Conservation (phyloP, 108 stramenopile genomes). For the Discostella stelligeroides region DNA sequence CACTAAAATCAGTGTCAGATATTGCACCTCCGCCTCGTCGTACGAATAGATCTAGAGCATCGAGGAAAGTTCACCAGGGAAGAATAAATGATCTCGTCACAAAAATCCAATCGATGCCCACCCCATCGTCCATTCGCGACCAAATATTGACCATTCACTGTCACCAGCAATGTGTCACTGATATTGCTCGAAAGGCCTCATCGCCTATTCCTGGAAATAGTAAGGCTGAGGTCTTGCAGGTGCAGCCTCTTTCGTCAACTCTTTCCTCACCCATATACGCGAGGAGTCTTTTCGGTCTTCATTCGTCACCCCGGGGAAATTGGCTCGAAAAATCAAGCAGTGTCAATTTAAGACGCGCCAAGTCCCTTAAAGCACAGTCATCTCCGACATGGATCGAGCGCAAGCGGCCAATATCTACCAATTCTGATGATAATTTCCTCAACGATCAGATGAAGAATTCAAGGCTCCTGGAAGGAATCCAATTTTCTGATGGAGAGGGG, state of each 20-base stretch:
- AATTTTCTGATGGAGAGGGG: slow-evolving; percentile 3
- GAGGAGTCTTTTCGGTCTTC: not conserved
- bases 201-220: too few relatives aligned
- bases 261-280: slow-evolving; percentile 4
- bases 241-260: slow-evolving; percentile 12
- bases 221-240: too few relatives aligned
- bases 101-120: slow-evolving; percentile 6
- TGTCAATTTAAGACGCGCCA: not conserved
- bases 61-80: not conserved
- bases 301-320: not conserved
- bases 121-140: slow-evolving; percentile 3
- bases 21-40: not conserved
- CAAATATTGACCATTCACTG: not conserved
- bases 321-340: not conserved
- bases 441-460: not conserved
- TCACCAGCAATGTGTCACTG: too few relatives aligned
- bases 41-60: slow-evolving; percentile 4
- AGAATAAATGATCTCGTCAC: slow-evolving; percentile 3
- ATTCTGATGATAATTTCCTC: not conserved
- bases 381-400: too few relatives aligned
- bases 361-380: not conserved
- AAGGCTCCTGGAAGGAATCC: slow-evolving; percentile 5
- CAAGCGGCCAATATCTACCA: not conserved
- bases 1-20: not conserved
- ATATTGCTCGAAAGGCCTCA: not conserved